A percentile compares a stretch with the other conserved stretches of the same genome.
Conservation (phyloP, 2,329 filamentous ascomycete species). For the Aspergillus sp. region DNA sequence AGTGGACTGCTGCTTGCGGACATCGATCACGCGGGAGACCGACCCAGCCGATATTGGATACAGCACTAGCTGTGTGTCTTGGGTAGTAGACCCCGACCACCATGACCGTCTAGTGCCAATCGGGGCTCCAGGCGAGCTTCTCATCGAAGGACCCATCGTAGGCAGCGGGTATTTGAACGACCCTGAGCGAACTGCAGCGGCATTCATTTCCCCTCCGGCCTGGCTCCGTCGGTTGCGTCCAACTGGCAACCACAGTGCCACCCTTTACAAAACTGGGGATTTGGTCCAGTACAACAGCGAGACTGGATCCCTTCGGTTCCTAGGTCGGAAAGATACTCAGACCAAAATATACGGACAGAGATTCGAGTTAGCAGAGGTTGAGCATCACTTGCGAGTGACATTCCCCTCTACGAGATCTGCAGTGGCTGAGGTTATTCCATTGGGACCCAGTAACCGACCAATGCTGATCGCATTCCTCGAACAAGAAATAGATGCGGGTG, state of each 20-base stretch:
- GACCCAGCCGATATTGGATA: background rate
- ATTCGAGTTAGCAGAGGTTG: constrained; percentile 50
- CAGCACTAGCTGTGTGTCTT: constrained; percentile 11
- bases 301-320: constrained; percentile 61
- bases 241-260: background rate
- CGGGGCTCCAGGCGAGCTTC: background rate
- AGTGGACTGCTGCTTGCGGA: background rate
- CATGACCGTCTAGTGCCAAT: constrained; percentile 17
- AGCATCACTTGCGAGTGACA: constrained; percentile 21
- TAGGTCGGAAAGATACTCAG: constrained; percentile 49
- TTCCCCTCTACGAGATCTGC: background rate
- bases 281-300: constrained; percentile 55
- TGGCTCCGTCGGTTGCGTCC: constrained; percentile 68
- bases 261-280: background rate
- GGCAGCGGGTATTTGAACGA: constrained; percentile 65
- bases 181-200: constrained; percentile 61
- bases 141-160: constrained; percentile 45
- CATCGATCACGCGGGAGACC: background rate
- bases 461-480: background rate
- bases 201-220: constrained; percentile 60
- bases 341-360: constrained; percentile 70
- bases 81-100: constrained; percentile 19
- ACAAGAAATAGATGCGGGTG: too few species aligned
- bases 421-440: constrained; percentile 2
- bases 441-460: background rate